Evolutionary conservation across 2,329 filamentous ascomycete species (phyloP), one percentile per base, ranked within the genome.

Genomic region (Colletotrichum neosansevieriae): DNA sequence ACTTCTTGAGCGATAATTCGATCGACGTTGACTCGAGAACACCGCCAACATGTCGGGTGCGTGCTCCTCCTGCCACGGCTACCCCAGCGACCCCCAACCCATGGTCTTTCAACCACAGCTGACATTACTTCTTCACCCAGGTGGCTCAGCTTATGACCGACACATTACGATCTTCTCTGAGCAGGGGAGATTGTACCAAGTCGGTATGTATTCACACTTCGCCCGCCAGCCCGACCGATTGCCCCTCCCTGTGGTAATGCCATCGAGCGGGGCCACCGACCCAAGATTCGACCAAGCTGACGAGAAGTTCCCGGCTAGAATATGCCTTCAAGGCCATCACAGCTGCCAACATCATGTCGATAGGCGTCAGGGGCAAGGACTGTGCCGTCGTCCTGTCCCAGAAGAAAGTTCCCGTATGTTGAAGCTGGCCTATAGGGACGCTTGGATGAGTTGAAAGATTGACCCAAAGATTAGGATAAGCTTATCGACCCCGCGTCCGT

Each of bases 291-390:
- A 44, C 21, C n/a, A 42, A 62, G 71, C 73, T 77, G 68, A 79
- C 71, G 53, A 69, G 36, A 54, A 40, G 65, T 65, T 71, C 61
- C 58, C 45, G 73, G 75, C 79, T n/a, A 98, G 96, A 99, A 88
- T 99, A 99, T 95, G 96, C 96, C 76, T 99, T 99, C 91, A 99
- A 99, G 86, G 96, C 96, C 68, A 99, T 99, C 83, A 99, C 96
- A 75, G 95, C 96, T 70, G 96, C 96, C 75, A 98, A 98, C 83
- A 98, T 99, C 85, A 99, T 97, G 87, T 96, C 96, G 70, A 89
- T 99, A 80, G 96, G 96, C 75, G 90, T 99, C 74, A 89, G 94
- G 79, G 96, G 96, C 82, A 99, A 99, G 88, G 89, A 96, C 84
- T 98, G 95, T 77, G 96, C 96, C 38, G 96, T 99, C 50, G 93